Evolutionary conservation across 176 grass and related monocot genomes (phyloP).

Genomic region (Ensete ventricosum): DNA sequence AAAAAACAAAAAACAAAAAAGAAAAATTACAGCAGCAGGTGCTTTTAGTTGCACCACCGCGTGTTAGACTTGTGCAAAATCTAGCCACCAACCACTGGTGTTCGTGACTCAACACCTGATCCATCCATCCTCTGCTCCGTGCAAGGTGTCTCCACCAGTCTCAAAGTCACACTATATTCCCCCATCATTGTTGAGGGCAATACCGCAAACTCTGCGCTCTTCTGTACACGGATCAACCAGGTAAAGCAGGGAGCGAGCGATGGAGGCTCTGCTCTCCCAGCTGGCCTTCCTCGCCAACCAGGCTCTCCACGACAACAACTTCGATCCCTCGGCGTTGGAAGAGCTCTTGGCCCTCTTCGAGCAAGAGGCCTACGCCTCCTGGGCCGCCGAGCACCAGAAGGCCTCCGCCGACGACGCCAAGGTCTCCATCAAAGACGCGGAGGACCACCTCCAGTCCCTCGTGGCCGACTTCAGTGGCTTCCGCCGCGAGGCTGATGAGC

Average conservation of each 20-base stretch:
- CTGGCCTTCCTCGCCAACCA: constrained; percentile 28
- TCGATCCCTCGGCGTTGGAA: constrained; percentile 27
- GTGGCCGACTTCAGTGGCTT: constrained; percentile 19
- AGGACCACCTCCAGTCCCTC: constrained; percentile 26
- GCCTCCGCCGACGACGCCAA: constrained; percentile 12
- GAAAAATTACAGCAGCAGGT: too few species aligned
- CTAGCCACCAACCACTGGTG: too few species aligned
- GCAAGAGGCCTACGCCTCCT: constrained; percentile 17
- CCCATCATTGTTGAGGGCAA: too few species aligned
- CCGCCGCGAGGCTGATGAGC: constrained; percentile 7
- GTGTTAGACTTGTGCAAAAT: too few species aligned
- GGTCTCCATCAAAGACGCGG: constrained; percentile 6
- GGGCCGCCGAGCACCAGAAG: constrained; percentile 15
- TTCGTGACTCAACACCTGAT: too few species aligned
- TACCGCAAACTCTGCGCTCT: too few species aligned
- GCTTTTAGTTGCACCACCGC: too few species aligned
- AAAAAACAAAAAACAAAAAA: too few species aligned
- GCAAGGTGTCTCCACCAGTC: too few species aligned
- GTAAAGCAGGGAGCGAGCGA: background rate
- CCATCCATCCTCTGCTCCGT: too few species aligned
- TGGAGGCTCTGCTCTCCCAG: constrained; percentile 43
- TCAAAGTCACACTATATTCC: too few species aligned
- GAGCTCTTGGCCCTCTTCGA: constrained; percentile 37
- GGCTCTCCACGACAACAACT: constrained; percentile 15
- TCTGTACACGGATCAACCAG: too few species aligned